Percentiles rank a stretch among this genome's conserved stretches.
Conservation (phyloP, 768 basidiomycete genomes). For the Phlegmacium glaucopus region DNA sequence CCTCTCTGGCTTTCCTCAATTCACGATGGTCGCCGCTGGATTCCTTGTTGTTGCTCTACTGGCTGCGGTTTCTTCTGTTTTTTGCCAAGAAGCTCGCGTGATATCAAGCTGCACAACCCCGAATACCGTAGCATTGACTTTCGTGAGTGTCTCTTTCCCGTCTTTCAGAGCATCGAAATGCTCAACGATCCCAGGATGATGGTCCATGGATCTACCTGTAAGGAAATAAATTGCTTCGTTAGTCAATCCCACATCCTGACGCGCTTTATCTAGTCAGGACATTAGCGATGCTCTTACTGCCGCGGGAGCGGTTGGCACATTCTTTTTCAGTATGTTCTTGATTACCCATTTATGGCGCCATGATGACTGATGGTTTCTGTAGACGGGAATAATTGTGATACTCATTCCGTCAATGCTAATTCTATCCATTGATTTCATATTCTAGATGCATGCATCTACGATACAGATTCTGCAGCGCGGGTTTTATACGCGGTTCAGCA, state of each 20-base stretch:
- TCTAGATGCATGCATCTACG: constrained; percentile 38
- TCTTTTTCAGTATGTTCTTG: constrained; percentile 35
- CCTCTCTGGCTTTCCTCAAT: too few relatives aligned
- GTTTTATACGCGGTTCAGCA: constrained; percentile 35
- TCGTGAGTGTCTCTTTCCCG: constrained; percentile 25
- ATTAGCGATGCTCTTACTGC: constrained; percentile 26
- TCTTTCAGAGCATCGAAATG: background rate
- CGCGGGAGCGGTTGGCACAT: constrained; percentile 32
- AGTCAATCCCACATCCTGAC: background rate
- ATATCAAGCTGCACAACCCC: constrained; percentile 33
- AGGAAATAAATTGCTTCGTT: background rate
- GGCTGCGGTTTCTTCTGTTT: constrained; percentile 4
- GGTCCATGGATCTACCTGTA: background rate
- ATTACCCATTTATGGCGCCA: background rate
- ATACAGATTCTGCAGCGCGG: constrained; percentile 25
- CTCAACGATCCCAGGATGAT: background rate
- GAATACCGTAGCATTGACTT: constrained; percentile 41
- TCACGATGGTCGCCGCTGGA: too few relatives aligned
- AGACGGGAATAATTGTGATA: too few relatives aligned
- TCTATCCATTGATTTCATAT: background rate
- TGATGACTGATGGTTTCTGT: too few relatives aligned
- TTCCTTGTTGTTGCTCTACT: constrained; percentile 1
- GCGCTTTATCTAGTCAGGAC: constrained; percentile 21
- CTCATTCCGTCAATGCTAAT: too few relatives aligned
- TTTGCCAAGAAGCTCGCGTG: constrained; percentile 25